These are phyloP conservation scores for Mycena sp. DNA, from an alignment of 1,284 basidiomycete genomes.

Conservation along the genomic window DNA sequence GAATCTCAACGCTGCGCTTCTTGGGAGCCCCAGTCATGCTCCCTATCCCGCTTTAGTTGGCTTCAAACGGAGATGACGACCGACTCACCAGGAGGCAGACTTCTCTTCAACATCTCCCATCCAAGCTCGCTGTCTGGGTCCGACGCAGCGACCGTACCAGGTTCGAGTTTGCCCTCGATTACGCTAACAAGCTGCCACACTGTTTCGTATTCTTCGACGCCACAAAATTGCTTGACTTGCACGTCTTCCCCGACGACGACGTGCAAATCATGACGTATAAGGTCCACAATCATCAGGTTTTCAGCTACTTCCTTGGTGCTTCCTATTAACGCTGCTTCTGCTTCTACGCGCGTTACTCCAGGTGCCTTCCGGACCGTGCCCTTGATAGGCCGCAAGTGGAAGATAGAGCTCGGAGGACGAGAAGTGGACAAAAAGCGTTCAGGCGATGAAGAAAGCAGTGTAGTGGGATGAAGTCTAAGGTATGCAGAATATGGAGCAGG, in stretches of 20 bases:
- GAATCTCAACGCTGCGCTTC: conserved; percentile 90
- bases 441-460: conserved; percentile 84
- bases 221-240: conserved; percentile 86
- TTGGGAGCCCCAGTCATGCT: conserved; percentile 99
- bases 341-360: conserved; percentile 67
- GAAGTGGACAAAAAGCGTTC: conserved; percentile 94
- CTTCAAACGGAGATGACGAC: neutral
- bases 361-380: conserved; percentile 84
- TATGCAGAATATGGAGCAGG: conserved; percentile 94
- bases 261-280: conserved; percentile 94
- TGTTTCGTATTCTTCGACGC: conserved; percentile 92
- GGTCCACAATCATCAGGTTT: conserved; percentile 98
- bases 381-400: conserved; percentile 96
- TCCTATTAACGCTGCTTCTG: conserved; percentile 71
- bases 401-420: conserved; percentile 65
- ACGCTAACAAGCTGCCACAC: conserved; percentile 98
- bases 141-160: conserved; percentile 38
- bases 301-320: conserved; percentile 95
- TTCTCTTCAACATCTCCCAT: conserved; percentile 81
- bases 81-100: conserved; percentile 89
- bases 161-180: conserved; percentile 73
- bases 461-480: conserved; percentile 75
- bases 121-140: conserved; percentile 62
- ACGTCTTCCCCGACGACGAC: conserved; percentile 82
- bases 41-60: conserved; percentile 53